phyloP scores from a whole-genome alignment of 2,329 filamentous ascomycete species.

The Hymenoscyphus salicellus region DNA sequence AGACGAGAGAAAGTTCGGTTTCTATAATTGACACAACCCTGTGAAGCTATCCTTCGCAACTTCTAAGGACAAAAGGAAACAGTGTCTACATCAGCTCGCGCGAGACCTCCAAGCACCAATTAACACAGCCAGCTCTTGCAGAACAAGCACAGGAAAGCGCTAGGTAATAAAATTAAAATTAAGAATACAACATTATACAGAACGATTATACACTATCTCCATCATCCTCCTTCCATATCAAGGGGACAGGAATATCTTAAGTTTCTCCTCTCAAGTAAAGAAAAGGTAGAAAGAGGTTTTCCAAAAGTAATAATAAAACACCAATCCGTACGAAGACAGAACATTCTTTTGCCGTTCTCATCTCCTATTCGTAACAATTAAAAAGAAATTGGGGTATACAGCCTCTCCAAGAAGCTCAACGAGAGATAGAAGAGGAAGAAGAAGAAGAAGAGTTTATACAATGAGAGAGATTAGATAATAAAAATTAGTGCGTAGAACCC shows the following conservation, averaged over 20 bases:
- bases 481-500: constrained; percentile 7
- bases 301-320: neutral
- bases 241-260: neutral
- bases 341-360: neutral
- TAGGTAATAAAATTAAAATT: neutral
- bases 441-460: neutral
- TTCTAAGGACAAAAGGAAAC: too few relatives aligned
- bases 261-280: neutral
- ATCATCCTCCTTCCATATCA: neutral
- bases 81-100: too few relatives aligned
- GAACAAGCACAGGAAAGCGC: neutral
- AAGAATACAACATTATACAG: constrained; percentile 4
- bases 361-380: neutral
- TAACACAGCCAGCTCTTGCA: neutral
- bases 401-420: neutral
- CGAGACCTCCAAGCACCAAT: neutral
- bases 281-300: neutral
- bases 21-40: too few relatives aligned
- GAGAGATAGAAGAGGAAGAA: neutral
- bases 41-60: too few relatives aligned
- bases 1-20: too few relatives aligned
- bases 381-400: neutral
- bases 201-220: neutral
- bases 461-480: neutral
- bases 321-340: neutral